phyloP scores from a whole-genome alignment of 1,284 basidiomycete genomes.

The Leccinum colubrinum region DNA sequence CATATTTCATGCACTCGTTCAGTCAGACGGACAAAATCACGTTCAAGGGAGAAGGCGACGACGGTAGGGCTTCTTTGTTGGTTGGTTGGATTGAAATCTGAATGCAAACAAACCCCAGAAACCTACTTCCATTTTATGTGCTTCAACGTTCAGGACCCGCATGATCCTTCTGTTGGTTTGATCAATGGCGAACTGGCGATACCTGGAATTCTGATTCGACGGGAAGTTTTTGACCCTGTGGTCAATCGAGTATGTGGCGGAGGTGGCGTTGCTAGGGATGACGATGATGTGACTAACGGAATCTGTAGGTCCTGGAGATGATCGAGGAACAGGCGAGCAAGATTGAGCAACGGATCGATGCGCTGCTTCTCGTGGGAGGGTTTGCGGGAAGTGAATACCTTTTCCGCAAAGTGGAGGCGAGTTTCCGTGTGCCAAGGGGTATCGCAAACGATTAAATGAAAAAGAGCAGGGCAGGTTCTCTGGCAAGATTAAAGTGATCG shows the following conservation, averaged over 20 bases:
- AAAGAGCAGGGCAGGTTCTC: slow-evolving; percentile 57
- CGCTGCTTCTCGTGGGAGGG: slow-evolving; percentile 80
- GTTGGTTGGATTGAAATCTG: slow-evolving; percentile 4
- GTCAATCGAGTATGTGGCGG: slow-evolving; percentile 56
- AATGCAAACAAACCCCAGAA: slow-evolving; percentile 40
- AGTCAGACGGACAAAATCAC: slow-evolving; percentile 82
- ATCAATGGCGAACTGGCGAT: slow-evolving; percentile 78
- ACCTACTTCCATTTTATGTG: slow-evolving; percentile 82
- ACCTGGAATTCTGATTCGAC: slow-evolving; percentile 69
- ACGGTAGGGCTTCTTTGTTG: slow-evolving; percentile 45
- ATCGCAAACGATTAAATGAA: slow-evolving; percentile 12
- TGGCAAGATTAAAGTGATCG: slow-evolving; percentile 64
- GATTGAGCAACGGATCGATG: slow-evolving; percentile 68
- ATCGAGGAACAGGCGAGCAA: slow-evolving; percentile 70
- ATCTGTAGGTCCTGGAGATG: slow-evolving; percentile 62
- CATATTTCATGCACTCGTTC: slow-evolving; percentile 83
- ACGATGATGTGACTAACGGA: slow-evolving; percentile 11
- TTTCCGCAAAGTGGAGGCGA: slow-evolving; percentile 69
- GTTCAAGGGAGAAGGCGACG: slow-evolving; percentile 68
- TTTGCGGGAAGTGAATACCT: slow-evolving; percentile 82
- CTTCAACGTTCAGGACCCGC: slow-evolving; percentile 74
- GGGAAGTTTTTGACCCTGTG: slow-evolving; percentile 80
- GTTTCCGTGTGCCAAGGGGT: slow-evolving; percentile 18
- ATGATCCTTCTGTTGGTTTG: slow-evolving; percentile 71
- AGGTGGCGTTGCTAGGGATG: slow-evolving; percentile 16